phyloP scores from a whole-genome alignment of 495 filamentous ascomycete genomes.

The Chlorociboria aeruginascens region DNA sequence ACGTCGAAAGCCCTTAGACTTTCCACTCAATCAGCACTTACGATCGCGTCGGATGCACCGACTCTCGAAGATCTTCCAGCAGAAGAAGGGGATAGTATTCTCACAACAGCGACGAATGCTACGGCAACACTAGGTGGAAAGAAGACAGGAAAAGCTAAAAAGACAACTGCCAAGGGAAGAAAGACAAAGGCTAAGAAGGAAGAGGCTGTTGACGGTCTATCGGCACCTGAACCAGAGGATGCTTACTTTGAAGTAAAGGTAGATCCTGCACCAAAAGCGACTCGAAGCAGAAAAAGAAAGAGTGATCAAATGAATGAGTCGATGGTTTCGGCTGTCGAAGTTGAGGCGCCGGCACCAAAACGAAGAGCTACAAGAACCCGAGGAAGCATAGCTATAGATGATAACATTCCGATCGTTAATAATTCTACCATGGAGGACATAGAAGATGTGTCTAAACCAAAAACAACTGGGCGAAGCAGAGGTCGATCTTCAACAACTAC shows the following conservation, averaged over 20 bases:
- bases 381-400: conserved; percentile 12
- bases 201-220: conserved; percentile 36
- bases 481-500: conserved; percentile 16
- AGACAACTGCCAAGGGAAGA: conserved; percentile 31
- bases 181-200: conserved; percentile 49
- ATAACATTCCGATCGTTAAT: background rate
- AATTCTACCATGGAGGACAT: background rate
- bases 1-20: conserved; percentile 58
- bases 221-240: conserved; percentile 23
- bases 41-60: conserved; percentile 35
- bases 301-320: conserved; percentile 39
- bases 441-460: background rate
- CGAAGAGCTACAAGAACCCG: conserved; percentile 48
- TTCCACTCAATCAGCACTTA: conserved; percentile 34
- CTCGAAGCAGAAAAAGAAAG: conserved; percentile 50
- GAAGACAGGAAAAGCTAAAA: conserved; percentile 39
- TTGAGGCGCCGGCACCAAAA: conserved; percentile 50
- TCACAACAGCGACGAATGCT: conserved; percentile 43
- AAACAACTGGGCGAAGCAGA: conserved; percentile 9
- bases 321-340: background rate
- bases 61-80: conserved; percentile 38
- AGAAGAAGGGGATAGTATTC: conserved; percentile 56
- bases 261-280: conserved; percentile 29
- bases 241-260: conserved; percentile 30
- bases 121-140: conserved; percentile 41